phyloP scores from a whole-genome alignment of 495 filamentous ascomycete species.

The Tuber aestivum region DNA sequence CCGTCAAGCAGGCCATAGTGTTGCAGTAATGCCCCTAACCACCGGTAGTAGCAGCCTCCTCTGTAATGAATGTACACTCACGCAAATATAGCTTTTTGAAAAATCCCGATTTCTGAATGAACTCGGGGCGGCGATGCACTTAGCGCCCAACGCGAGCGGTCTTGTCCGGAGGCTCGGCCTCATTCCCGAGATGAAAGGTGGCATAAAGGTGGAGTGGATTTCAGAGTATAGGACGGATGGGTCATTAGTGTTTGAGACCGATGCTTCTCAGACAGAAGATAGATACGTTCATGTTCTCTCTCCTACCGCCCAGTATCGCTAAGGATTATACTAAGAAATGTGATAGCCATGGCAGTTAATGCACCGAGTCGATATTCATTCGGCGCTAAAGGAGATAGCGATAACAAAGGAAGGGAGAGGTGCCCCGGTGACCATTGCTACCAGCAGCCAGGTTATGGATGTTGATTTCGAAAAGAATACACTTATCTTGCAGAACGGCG shows the following conservation, averaged over 20 bases:
- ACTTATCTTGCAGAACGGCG: slow-evolving; percentile 47
- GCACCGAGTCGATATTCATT: slow-evolving; percentile 52
- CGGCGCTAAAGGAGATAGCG: slow-evolving; percentile 47
- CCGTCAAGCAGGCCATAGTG: slow-evolving; percentile 51
- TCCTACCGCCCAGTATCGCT: not conserved
- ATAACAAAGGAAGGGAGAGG: slow-evolving; percentile 45
- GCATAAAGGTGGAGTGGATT: slow-evolving; percentile 12
- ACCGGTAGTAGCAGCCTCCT: not conserved
- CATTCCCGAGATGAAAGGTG: slow-evolving; percentile 16
- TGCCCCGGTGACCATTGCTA: slow-evolving; percentile 47
- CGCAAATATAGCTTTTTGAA: slow-evolving; percentile 50
- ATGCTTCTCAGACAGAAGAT: slow-evolving; percentile 19
- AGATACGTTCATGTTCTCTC: slow-evolving; percentile 18
- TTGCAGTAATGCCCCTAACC: slow-evolving; percentile 45
- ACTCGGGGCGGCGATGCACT: slow-evolving; percentile 53
- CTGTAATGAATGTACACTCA: slow-evolving; percentile 2
- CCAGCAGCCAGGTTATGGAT: slow-evolving; percentile 45
- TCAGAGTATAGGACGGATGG: slow-evolving; percentile 12
- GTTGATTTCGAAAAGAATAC: slow-evolving; percentile 47
- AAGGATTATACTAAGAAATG: slow-evolving; percentile 36
- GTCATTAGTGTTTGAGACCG: slow-evolving; percentile 17
- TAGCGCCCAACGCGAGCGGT: slow-evolving; percentile 53
- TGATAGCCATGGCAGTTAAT: slow-evolving; percentile 52
- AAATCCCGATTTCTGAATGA: slow-evolving; percentile 51
- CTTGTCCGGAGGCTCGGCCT: slow-evolving; percentile 49